These are phyloP conservation scores for Aspergillus hortae DNA, from an alignment of 2,329 filamentous ascomycete species.

Conservation along the genomic window DNA sequence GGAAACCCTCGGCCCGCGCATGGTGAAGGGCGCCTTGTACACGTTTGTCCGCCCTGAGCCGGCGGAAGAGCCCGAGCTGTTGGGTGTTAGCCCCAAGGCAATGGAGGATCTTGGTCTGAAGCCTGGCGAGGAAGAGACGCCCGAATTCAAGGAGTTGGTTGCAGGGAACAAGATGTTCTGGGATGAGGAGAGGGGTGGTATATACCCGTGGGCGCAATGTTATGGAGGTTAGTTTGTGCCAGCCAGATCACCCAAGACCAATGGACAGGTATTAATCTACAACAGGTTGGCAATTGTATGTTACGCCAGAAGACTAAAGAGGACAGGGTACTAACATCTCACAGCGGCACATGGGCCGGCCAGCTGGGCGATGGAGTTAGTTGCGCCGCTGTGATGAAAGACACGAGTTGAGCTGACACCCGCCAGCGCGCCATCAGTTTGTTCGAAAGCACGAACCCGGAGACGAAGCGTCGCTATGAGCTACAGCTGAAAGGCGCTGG, in stretches of 20 bases:
- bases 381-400: conserved; percentile 2
- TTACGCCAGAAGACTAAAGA: not conserved
- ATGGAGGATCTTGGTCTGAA: conserved; percentile 77
- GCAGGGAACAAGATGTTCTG: conserved; percentile 81
- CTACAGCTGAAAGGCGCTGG: conserved; percentile 93
- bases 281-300: conserved; percentile 50
- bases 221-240: conserved; percentile 73
- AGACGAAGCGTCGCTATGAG: conserved; percentile 73
- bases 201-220: conserved; percentile 98
- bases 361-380: conserved; percentile 81
- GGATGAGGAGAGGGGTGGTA: conserved; percentile 67
- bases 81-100: conserved; percentile 75
- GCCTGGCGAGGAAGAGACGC: conserved; percentile 62
- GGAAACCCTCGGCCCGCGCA: conserved; percentile 70
- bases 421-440: conserved; percentile 75
- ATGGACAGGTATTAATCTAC: conserved; percentile 13
- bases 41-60: conserved; percentile 84
- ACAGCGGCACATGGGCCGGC: conserved; percentile 80
- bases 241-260: not conserved
- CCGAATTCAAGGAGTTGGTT: conserved; percentile 73
- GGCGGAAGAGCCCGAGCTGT: conserved; percentile 69
- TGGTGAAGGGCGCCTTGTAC: conserved; percentile 81
- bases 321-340: conserved; percentile 36
- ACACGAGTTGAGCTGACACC: conserved; percentile 1
- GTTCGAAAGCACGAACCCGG: conserved; percentile 79